phyloP scores from a whole-genome alignment of 345 rosid species.

The Lepidium sativum region DNA sequence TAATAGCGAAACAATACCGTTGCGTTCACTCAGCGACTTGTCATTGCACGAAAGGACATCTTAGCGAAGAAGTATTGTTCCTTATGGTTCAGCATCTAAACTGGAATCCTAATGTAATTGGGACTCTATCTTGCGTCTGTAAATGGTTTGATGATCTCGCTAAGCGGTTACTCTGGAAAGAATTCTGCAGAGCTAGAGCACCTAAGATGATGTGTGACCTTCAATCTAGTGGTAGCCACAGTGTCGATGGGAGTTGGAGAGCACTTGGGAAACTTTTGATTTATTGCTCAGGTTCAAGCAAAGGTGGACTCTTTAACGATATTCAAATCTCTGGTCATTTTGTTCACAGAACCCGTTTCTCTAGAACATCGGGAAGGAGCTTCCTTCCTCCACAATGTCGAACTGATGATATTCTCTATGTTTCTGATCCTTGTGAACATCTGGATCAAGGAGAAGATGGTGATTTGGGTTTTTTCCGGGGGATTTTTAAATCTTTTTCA shows the following conservation, averaged over 20 bases:
- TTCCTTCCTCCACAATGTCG: constrained; percentile 89
- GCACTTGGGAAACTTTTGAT: constrained; percentile 91
- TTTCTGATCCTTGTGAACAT: constrained; percentile 98
- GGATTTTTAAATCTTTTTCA: constrained; percentile 80
- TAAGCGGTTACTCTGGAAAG: constrained; percentile 93
- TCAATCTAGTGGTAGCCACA: constrained; percentile 85
- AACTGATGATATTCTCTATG: constrained; percentile 68
- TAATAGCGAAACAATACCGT: constrained; percentile 78
- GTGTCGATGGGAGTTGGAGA: constrained; percentile 97
- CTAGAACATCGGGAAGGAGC: constrained; percentile 88
- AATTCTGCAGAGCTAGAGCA: constrained; percentile 81
- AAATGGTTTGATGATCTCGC: constrained; percentile 98
- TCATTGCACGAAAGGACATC: constrained; percentile 88
- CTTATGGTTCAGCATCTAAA: constrained; percentile 76
- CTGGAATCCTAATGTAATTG: constrained; percentile 93
- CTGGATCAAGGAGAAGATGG: constrained; percentile 96
- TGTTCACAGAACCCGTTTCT: constrained; percentile 81
- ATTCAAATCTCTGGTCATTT: constrained; percentile 82
- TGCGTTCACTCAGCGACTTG: constrained; percentile 93
- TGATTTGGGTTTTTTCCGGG: constrained; percentile 90
- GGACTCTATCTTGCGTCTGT: constrained; percentile 65
- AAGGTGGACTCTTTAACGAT: constrained; percentile 63
- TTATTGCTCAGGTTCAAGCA: constrained; percentile 76
- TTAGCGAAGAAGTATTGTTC: constrained; percentile 75
- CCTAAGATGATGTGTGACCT: constrained; percentile 92